Conservation (phyloP, 495 filamentous ascomycete species). For the Penicillium nucicola region DNA sequence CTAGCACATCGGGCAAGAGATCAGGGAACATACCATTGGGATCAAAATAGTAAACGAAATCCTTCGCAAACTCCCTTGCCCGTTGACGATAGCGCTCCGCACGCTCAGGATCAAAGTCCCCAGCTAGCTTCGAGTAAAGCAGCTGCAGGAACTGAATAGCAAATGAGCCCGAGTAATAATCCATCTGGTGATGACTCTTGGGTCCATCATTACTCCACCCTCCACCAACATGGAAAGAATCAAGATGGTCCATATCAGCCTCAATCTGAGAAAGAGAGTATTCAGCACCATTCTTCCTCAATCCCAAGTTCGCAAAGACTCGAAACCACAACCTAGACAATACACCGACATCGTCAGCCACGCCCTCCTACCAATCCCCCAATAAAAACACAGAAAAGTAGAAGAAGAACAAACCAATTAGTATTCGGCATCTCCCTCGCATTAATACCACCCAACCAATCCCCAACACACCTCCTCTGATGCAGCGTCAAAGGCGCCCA, state of each 20-base stretch:
- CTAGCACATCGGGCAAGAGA: too few species aligned
- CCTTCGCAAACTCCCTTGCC: conserved; percentile 60
- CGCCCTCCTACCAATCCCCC: not conserved
- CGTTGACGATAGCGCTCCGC: conserved; percentile 68
- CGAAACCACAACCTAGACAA: conserved; percentile 64
- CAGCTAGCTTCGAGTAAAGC: conserved; percentile 71
- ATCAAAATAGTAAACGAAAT: conserved; percentile 75
- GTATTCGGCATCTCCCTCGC: conserved; percentile 67
- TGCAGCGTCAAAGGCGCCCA: conserved; percentile 62
- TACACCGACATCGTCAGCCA: not conserved
- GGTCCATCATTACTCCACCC: conserved; percentile 82
- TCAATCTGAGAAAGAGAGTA: conserved; percentile 65
- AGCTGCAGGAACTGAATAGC: conserved; percentile 77
- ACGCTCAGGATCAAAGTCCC: conserved; percentile 61
- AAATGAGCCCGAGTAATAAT: conserved; percentile 79
- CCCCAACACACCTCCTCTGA: conserved; percentile 59
- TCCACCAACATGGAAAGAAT: conserved; percentile 74
- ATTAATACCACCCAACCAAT: conserved; percentile 71
- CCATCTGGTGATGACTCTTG: conserved; percentile 73
- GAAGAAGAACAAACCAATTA: conserved; percentile 41
- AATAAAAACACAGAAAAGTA: not conserved
- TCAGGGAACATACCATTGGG: conserved; percentile 44
- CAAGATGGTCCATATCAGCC: conserved; percentile 70
- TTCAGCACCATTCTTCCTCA: conserved; percentile 65
- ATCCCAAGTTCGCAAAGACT: conserved; percentile 75